These are phyloP conservation scores for Teratosphaeria destructans DNA, from an alignment of 2,329 filamentous ascomycete species.

Conservation along the genomic window DNA sequence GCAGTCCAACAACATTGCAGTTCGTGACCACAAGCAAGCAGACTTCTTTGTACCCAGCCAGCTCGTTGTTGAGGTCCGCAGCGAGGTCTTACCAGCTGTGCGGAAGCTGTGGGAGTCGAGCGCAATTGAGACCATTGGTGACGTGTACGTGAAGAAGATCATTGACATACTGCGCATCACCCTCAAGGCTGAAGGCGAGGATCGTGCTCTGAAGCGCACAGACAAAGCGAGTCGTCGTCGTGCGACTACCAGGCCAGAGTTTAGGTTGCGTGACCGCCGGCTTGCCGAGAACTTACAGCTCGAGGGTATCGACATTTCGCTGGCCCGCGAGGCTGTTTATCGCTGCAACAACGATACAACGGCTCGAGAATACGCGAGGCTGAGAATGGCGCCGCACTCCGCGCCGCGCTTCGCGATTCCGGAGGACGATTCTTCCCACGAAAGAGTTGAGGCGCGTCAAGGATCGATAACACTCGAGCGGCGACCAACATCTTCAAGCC, in stretches of 20 bases:
- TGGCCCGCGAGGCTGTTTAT: conserved; percentile 72
- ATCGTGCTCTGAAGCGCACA: conserved; percentile 49
- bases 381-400: conserved; percentile 14
- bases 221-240: conserved; percentile 47
- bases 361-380: conserved; percentile 65
- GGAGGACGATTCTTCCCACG: conserved; percentile 7
- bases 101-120: conserved; percentile 75
- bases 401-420: conserved; percentile 22
- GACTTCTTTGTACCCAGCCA: conserved; percentile 60
- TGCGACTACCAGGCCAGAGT: conserved; percentile 38
- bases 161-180: conserved; percentile 76
- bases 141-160: conserved; percentile 64
- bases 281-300: conserved; percentile 4
- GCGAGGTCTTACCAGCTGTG: conserved; percentile 66
- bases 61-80: conserved; percentile 76
- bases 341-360: conserved; percentile 58
- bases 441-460: background rate
- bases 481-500: background rate
- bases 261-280: conserved; percentile 36
- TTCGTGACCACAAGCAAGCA: conserved; percentile 33
- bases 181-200: conserved; percentile 66
- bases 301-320: conserved; percentile 43
- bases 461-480: background rate
- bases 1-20: conserved; percentile 48
- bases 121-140: conserved; percentile 70